Base-by-base conservation (phyloP, 2,329 filamentous ascomycete species). In the Cordyceps javanica region DNA sequence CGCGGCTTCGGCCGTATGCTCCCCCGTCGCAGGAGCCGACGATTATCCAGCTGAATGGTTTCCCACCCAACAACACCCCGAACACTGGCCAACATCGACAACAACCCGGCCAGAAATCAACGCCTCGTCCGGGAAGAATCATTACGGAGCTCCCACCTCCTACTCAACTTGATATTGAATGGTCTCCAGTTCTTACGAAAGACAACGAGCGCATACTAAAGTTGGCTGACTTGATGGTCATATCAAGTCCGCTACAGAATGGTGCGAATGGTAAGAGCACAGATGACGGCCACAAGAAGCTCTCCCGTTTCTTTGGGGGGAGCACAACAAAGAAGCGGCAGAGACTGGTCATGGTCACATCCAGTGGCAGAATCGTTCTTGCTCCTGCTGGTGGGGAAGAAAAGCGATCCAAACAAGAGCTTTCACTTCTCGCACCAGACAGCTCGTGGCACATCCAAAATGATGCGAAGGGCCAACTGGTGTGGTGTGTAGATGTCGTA, bases 71-170 rank as follows among this genome's bases (percentile, higher is more conserved):
- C 21, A 59, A 61, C 39, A 46, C 64, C 7, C 60, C 68, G 14
- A 70, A 72, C 57, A 62, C 69, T 45, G 63, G 65, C 58, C 46
- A 52, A 25, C 64, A 73, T 26, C 72, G 72, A 63, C 73, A 70
- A 54, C 70, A 70, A 66, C 70, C 65, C 60, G 69, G 62, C 59
- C 60, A 66, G 25, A 82, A 81, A 55, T 77, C 77, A 36, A 70
- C 73, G 34, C 74, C 77, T 26, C 78, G 91, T 57, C 88, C 91
- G 32, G 82, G 89, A 2, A 81, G 91, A 60, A 86, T 97, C 60
- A 95, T 99, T 60, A 97, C 94, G 1, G 94, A 99, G 71, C 80
- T 99, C 10, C 91, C 94, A 16, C 93, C 94, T n/a, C 94, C 94
- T 0, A 96, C 90, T 52, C 94, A 97, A 70, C 78, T 99, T 26